phyloP scores from a whole-genome alignment of 495 filamentous ascomycete species.

The Penicillium samsonianum region DNA sequence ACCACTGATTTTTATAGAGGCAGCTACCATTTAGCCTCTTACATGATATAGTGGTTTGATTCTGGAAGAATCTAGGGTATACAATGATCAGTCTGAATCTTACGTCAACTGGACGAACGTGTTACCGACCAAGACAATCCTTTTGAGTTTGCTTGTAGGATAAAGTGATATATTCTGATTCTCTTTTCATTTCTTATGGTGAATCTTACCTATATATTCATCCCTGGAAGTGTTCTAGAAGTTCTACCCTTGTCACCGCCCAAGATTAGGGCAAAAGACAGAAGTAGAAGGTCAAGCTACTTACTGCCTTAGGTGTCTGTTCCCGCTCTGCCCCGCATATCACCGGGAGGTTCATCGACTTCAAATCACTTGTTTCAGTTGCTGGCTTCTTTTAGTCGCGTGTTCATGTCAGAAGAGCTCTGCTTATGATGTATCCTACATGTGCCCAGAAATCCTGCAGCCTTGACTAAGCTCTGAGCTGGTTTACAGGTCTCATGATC shows the following conservation, averaged over 20 bases:
- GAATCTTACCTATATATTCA: not conserved
- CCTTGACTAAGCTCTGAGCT: slow-evolving; percentile 29
- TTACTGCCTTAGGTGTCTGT: not conserved
- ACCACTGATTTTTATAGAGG: no score
- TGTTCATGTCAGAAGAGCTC: slow-evolving; percentile 26
- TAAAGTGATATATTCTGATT: not conserved
- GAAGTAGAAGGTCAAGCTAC: not conserved
- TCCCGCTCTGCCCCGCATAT: slow-evolving; percentile 12
- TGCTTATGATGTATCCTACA: slow-evolving; percentile 33
- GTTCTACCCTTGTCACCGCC: not conserved
- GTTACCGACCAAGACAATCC: not conserved
- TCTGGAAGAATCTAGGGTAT: not conserved
- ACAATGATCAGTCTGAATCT: not conserved
- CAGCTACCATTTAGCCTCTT: no score
- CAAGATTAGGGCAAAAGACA: not conserved
- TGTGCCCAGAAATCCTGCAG: slow-evolving; percentile 33
- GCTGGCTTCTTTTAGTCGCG: slow-evolving; percentile 2
- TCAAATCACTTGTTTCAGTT: not conserved
- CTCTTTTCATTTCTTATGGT: not conserved
- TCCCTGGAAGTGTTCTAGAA: not conserved
- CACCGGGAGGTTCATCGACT: slow-evolving; percentile 3
- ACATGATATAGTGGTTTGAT: not conserved
- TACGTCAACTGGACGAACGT: not conserved
- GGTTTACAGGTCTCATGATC: slow-evolving; percentile 13
- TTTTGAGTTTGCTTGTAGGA: not conserved